Evolutionary conservation across 2,329 filamentous ascomycete genomes (phyloP), one percentile per base, ranked within the genome.

Genomic region (Thelonectria olida): DNA sequence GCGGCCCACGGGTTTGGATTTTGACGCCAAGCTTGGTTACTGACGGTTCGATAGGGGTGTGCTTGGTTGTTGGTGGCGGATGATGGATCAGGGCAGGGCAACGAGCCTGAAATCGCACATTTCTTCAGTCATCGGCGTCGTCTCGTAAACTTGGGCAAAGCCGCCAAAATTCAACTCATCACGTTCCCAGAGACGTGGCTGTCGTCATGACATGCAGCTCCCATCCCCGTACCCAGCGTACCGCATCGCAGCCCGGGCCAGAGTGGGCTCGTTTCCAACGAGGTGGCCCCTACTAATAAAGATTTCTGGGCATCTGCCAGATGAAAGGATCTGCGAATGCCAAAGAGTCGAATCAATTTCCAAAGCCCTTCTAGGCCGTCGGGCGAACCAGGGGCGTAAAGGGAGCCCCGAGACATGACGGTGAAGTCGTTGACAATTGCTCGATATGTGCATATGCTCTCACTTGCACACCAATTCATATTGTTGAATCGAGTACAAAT

Each of bases 151-250:
- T 47, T 58, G 52, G 31, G 45, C 27, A n/a, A n/a, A n/a, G n/a
- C n/a, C n/a, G n/a, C 45, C 17, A 49, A 49, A 65, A 54, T 23
- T 51, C 54, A 54, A 31, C 54, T 39, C 61, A 52, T 61, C 63
- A 44, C 58, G 36, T 48, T 64, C 57, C 19, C 31, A 15, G 50
- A 62, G 64, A 66, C 65, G 62, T 71, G 61, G 65, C 58, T 56
- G 22, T 53, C 58, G 62, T 68, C 67, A 68, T 71, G 68, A 64
- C 64, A 57, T 71, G 65, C 67, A 69, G 58, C 50, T 19, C 49
- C 17, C 56, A 58, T 48, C 56, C 50, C 58, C 61, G 55, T 45
- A 58, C 66, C 58, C 59, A 64, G 54, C 63, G 41, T 39, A 42
- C 53, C 61, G 53, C 64, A 44, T 55, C 56, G 61, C 49, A 60